Evolutionary conservation across 208 protist species (phyloP).

Genomic region (Porcisia hertigi): DNA sequence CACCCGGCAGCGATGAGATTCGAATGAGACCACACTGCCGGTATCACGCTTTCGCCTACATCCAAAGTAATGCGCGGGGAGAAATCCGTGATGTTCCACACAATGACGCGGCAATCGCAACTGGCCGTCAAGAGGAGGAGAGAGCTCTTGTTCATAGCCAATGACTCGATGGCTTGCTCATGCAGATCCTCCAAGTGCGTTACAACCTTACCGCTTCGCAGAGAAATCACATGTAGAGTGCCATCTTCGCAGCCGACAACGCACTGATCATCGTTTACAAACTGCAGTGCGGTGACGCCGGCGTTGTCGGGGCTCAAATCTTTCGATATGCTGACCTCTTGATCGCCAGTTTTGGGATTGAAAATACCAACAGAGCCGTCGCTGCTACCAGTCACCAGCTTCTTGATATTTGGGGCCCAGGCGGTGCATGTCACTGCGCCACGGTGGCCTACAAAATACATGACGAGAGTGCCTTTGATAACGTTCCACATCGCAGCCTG

Average conservation of each 20-base stretch:
- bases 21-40: constrained; percentile 59
- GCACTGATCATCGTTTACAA: constrained; percentile 77
- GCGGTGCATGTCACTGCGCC: constrained; percentile 76
- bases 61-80: constrained; percentile 52
- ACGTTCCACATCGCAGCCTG: constrained; percentile 96
- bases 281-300: constrained; percentile 63
- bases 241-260: constrained; percentile 86
- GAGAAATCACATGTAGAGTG: constrained; percentile 74
- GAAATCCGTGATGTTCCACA: constrained; percentile 81
- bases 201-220: constrained; percentile 68
- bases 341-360: constrained; percentile 88
- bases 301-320: constrained; percentile 79
- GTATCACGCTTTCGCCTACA: constrained; percentile 82
- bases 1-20: constrained; percentile 67
- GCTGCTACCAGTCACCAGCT: constrained; percentile 89
- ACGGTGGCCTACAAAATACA: constrained; percentile 93
- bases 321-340: constrained; percentile 59
- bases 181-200: constrained; percentile 71
- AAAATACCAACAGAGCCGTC: constrained; percentile 92
- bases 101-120: constrained; percentile 77
- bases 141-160: constrained; percentile 42
- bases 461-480: constrained; percentile 78
- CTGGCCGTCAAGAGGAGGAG: constrained; percentile 71
- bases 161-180: constrained; percentile 82
- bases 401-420: constrained; percentile 90